phyloP scores from a whole-genome alignment of 164 flowering plant genomes.

The Vitis cinerea region DNA sequence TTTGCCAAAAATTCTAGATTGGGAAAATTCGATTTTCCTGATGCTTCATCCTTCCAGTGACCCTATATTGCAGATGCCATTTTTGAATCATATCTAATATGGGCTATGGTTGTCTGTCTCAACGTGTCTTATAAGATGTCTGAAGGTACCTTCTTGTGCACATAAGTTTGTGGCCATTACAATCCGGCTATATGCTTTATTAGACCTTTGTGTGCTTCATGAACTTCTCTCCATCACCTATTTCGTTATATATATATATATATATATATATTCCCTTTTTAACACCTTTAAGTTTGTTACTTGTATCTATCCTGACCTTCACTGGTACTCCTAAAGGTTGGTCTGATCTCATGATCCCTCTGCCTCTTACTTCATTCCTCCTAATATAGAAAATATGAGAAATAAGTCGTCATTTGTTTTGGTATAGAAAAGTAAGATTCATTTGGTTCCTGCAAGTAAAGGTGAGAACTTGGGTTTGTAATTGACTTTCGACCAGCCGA shows the following conservation, averaged over 20 bases:
- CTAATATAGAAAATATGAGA: too few relatives aligned
- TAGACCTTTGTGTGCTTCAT: background rate
- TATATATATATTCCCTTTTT: background rate
- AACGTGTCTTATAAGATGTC: background rate
- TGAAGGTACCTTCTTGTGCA: background rate
- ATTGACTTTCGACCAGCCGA: conserved; percentile 16
- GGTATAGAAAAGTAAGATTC: background rate
- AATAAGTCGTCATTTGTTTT: background rate
- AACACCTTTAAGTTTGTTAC: background rate
- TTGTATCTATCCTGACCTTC: background rate
- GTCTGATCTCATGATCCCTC: background rate
- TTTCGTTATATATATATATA: too few relatives aligned
- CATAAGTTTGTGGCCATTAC: background rate
- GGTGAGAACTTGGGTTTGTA: conserved; percentile 11
- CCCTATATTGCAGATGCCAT: background rate
- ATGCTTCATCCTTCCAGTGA: background rate
- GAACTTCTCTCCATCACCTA: too few relatives aligned
- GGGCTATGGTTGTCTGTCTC: background rate
- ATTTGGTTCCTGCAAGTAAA: conserved; percentile 6
- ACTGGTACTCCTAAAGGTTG: background rate
- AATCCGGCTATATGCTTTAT: background rate
- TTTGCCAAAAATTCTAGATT: background rate
- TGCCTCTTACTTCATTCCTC: background rate
- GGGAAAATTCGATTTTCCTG: background rate
- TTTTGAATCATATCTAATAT: background rate